These are phyloP conservation scores for Trichoderma sp. DNA, from an alignment of 2,329 filamentous ascomycete species.

Conservation along the genomic window DNA sequence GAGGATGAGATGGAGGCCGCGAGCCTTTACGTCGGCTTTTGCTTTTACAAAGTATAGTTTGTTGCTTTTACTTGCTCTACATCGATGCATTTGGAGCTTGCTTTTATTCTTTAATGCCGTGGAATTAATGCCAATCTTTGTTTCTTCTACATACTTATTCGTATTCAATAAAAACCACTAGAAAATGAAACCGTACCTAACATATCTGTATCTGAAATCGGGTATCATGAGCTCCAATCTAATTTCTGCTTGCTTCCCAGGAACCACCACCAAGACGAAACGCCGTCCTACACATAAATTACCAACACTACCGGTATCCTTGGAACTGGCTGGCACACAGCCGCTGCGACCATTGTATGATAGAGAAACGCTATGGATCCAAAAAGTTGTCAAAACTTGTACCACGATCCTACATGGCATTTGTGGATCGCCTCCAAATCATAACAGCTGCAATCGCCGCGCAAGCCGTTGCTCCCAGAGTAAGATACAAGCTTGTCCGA, in stretches of 20 bases:
- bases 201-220: not conserved
- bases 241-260: not conserved
- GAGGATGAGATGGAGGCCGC: constrained; percentile 91
- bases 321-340: not conserved
- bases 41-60: constrained; percentile 86
- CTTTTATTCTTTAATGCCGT: not conserved
- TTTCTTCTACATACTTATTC: not conserved
- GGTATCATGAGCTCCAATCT: constrained; percentile 18
- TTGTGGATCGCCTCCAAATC: constrained; percentile 63
- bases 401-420: constrained; percentile 37
- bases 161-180: not conserved
- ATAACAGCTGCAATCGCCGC: constrained; percentile 64
- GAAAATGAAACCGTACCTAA: not conserved
- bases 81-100: not conserved
- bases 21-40: constrained; percentile 90
- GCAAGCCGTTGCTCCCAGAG: constrained; percentile 71
- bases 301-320: not conserved
- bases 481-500: constrained; percentile 82
- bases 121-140: not conserved
- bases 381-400: not conserved
- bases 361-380: not conserved
- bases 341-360: not conserved
- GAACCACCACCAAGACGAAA: not conserved
- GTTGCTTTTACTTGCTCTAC: not conserved
- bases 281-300: not conserved